phyloP scores from a whole-genome alignment of 108 stramenopile genomes.

The Pseudonitzschia delicatissima region DNA sequence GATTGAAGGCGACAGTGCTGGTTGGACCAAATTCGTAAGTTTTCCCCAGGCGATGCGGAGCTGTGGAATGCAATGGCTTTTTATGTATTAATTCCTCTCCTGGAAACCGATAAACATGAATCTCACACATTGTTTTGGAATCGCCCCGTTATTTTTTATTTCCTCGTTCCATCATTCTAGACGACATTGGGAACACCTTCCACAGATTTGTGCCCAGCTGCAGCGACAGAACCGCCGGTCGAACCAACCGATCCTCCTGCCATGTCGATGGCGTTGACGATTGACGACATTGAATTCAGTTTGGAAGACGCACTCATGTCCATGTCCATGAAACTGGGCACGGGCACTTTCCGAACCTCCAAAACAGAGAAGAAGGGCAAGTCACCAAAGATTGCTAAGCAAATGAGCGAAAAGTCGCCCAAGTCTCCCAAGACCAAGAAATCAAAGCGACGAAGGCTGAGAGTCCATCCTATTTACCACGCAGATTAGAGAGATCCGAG shows the following conservation, averaged over 20 bases:
- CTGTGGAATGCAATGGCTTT: neutral
- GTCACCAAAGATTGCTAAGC: neutral
- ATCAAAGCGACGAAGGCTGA: neutral
- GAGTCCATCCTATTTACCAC: neutral
- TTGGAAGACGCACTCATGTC: too few relatives aligned
- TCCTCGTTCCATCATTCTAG: neutral
- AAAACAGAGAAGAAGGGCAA: neutral
- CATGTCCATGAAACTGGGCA: neutral
- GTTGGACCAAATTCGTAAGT: conserved; percentile 38
- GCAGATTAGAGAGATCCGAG: neutral
- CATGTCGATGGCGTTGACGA: neutral
- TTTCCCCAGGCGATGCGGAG: neutral
- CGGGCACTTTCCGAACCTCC: neutral
- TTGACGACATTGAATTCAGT: too few relatives aligned
- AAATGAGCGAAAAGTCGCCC: neutral
- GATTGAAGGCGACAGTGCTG: conserved; percentile 20
- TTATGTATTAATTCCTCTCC: neutral
- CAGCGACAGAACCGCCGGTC: neutral
- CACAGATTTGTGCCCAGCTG: conserved; percentile 12
- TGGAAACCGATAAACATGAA: neutral
- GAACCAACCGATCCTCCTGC: conserved; percentile 13
- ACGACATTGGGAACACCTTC: conserved; percentile 14
- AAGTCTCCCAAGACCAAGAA: neutral
- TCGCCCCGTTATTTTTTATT: neutral
- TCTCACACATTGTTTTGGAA: neutral